Evolutionary conservation across 2,329 filamentous ascomycete species (phyloP).

Genomic region (Pestalotiopsis sp.): DNA sequence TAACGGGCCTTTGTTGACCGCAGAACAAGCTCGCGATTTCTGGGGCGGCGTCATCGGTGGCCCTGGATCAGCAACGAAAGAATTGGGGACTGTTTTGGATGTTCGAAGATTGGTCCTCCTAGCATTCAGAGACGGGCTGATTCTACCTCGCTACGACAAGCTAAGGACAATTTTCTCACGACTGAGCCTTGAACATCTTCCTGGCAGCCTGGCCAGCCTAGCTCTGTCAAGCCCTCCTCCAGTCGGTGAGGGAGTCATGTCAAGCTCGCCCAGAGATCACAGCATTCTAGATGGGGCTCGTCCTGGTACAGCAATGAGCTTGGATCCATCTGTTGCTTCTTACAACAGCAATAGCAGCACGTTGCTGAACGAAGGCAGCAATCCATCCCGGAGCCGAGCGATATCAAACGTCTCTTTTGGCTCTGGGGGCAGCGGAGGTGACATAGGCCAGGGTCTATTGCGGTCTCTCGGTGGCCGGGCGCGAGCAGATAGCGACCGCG

Average conservation of each 20-base stretch:
- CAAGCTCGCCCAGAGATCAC: slow-evolving; percentile 14
- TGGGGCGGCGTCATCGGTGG: slow-evolving; percentile 73
- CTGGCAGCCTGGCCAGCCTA: slow-evolving; percentile 54
- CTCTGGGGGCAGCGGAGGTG: slow-evolving; percentile 46
- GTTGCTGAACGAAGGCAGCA: slow-evolving; percentile 69
- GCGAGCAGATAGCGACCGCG: slow-evolving; percentile 24
- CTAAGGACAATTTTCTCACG: slow-evolving; percentile 90
- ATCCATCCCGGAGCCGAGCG: slow-evolving; percentile 67
- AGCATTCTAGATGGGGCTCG: slow-evolving; percentile 39
- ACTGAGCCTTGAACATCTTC: slow-evolving; percentile 78
- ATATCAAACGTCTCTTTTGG: slow-evolving; percentile 81
- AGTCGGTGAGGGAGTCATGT: slow-evolving; percentile 43
- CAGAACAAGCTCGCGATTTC: slow-evolving; percentile 83
- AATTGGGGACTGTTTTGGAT: slow-evolving; percentile 63
- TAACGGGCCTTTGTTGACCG: slow-evolving; percentile 74
- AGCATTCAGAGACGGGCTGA: slow-evolving; percentile 85
- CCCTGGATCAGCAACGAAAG: slow-evolving; percentile 13
- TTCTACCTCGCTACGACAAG: slow-evolving; percentile 85
- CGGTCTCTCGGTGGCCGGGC: slow-evolving; percentile 52
- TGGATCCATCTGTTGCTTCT: slow-evolving; percentile 75
- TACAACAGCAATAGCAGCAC: slow-evolving; percentile 82
- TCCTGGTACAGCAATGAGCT: slow-evolving; percentile 73
- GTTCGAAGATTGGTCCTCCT: slow-evolving; percentile 87
- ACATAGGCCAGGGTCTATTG: slow-evolving; percentile 43
- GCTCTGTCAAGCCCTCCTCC: slow-evolving; percentile 56